Evolutionary conservation across 1,284 basidiomycete genomes (phyloP).

Genomic region (Grifola frondosa): DNA sequence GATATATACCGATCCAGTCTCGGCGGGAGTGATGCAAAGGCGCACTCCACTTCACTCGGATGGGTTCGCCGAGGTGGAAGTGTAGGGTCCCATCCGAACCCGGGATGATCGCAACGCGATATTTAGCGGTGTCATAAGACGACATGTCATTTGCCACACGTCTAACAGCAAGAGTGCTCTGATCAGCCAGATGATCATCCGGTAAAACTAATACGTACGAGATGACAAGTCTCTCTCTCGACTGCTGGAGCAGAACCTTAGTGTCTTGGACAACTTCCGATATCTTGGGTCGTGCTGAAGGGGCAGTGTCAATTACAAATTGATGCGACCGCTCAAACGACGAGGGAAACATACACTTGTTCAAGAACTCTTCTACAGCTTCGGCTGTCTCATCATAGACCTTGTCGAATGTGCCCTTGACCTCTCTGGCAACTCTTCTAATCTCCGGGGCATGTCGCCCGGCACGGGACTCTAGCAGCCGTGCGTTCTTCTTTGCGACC

Average conservation of each 20-base stretch:
- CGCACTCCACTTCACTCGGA: slow-evolving; percentile 85
- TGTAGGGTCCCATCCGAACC: slow-evolving; percentile 50
- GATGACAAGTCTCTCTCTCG: slow-evolving; percentile 85
- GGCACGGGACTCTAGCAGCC: slow-evolving; percentile 65
- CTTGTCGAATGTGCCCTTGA: slow-evolving; percentile 91
- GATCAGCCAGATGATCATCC: not conserved
- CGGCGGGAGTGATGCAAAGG: slow-evolving; percentile 86
- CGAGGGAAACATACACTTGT: slow-evolving; percentile 65
- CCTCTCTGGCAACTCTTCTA: slow-evolving; percentile 80
- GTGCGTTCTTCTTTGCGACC: slow-evolving; percentile 81
- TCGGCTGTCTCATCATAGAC: slow-evolving; percentile 91
- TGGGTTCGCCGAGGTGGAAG: slow-evolving; percentile 91
- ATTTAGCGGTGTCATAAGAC: slow-evolving; percentile 76
- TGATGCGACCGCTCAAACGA: too few relatives aligned
- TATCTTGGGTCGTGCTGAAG: slow-evolving; percentile 56
- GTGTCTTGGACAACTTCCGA: slow-evolving; percentile 90
- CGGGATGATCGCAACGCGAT: slow-evolving; percentile 65
- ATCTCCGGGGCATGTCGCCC: slow-evolving; percentile 75
- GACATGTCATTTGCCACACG: slow-evolving; percentile 82
- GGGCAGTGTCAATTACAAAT: too few relatives aligned
- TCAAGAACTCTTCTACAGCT: slow-evolving; percentile 89
- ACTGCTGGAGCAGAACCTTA: slow-evolving; percentile 88
- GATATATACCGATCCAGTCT: slow-evolving; percentile 97
- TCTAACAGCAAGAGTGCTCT: slow-evolving; percentile 38
- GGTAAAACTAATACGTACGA: slow-evolving; percentile 52